Conservation (phyloP, 2,329 filamentous ascomycete genomes). For the Phaeosphaeria sp. region DNA sequence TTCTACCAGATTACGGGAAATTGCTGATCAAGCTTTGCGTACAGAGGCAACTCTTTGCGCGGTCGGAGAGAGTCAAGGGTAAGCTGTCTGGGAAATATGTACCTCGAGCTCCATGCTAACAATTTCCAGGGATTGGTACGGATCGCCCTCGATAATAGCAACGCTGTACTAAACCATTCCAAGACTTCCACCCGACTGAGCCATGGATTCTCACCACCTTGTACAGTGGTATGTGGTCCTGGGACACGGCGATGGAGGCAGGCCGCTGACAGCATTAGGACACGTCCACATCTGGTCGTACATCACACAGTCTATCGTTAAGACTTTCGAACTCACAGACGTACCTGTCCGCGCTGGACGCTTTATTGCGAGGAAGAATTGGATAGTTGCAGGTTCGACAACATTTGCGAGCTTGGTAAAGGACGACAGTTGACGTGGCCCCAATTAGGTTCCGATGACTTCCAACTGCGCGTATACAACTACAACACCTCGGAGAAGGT, state of each 20-base stretch:
- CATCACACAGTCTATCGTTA: conserved; percentile 79
- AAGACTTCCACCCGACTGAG: conserved; percentile 96
- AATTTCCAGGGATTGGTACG: conserved; percentile 44
- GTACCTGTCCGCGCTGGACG: conserved; percentile 96
- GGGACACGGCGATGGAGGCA: conserved; percentile 6
- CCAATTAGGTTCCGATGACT: conserved; percentile 74
- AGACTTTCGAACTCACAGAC: conserved; percentile 98
- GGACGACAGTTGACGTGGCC: conserved; percentile 24
- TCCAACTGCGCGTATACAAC: conserved; percentile 83
- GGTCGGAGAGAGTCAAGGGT: conserved; percentile 90
- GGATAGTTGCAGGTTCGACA: conserved; percentile 82
- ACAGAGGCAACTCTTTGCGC: conserved; percentile 82
- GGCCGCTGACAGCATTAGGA: conserved; percentile 61
- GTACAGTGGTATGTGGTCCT: conserved; percentile 76
- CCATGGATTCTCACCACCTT: conserved; percentile 94
- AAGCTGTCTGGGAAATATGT: conserved; percentile 14
- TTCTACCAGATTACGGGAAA: neutral
- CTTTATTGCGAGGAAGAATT: conserved; percentile 98
- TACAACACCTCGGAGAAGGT: conserved; percentile 99
- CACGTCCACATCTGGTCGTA: conserved; percentile 99
- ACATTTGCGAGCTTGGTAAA: neutral
- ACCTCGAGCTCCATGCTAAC: conserved; percentile 29
- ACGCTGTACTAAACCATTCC: conserved; percentile 54
- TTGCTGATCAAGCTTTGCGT: conserved; percentile 51
- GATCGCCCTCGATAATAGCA: conserved; percentile 5